Evolutionary conservation across 805 yeast species (phyloP).

Genomic region (Metschnikowia lunata): DNA sequence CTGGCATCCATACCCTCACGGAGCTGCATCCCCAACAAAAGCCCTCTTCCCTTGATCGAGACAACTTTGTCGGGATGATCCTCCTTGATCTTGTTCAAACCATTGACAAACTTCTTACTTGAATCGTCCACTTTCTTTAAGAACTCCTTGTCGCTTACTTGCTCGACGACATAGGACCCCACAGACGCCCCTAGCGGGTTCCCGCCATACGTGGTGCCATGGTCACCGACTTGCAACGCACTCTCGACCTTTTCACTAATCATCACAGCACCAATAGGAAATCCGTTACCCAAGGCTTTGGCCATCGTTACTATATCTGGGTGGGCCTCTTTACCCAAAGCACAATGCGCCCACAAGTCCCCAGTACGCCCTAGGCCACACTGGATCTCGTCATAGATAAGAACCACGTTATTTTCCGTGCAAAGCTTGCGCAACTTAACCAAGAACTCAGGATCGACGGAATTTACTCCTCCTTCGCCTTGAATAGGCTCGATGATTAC

Average conservation of each 20-base stretch:
- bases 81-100: conserved; percentile 46
- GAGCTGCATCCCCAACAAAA: conserved; percentile 81
- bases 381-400: conserved; percentile 94
- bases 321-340: conserved; percentile 72
- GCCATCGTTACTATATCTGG: conserved; percentile 95
- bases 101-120: conserved; percentile 51
- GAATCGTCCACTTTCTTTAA: conserved; percentile 56
- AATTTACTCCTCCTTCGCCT: conserved; percentile 94
- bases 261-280: conserved; percentile 93
- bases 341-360: conserved; percentile 85
- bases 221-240: conserved; percentile 82
- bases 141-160: conserved; percentile 58
- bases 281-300: conserved; percentile 95
- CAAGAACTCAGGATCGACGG: conserved; percentile 61
- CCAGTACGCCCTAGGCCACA: conserved; percentile 96
- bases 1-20: conserved; percentile 50
- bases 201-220: conserved; percentile 97
- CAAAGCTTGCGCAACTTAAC: conserved; percentile 63
- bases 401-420: conserved; percentile 60
- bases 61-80: conserved; percentile 58
- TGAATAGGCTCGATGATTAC: conserved; percentile 96
- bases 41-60: conserved; percentile 83
- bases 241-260: conserved; percentile 74
- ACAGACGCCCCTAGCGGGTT: conserved; percentile 88
- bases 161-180: conserved; percentile 69